A percentile compares a stretch with the other conserved stretches of the same genome.
Evolutionary conservation across 2,329 filamentous ascomycete genomes (phyloP).

Genomic region (Bertia moriformis): DNA sequence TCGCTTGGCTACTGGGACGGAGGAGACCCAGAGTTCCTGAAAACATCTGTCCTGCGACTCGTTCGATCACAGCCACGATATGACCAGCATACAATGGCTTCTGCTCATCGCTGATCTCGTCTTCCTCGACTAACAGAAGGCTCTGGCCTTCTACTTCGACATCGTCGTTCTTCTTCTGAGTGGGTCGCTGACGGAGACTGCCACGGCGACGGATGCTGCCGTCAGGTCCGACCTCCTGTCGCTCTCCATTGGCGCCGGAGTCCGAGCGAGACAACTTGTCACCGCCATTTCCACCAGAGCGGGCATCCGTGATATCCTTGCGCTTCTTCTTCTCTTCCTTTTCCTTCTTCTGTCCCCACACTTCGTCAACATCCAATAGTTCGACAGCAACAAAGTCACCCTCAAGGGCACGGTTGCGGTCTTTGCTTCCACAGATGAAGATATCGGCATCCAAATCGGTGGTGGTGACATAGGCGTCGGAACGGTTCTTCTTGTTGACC

Average conservation of each 20-base stretch:
- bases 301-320: slow-evolving; percentile 92
- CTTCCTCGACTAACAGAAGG: slow-evolving; percentile 87
- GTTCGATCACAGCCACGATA: slow-evolving; percentile 92
- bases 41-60: slow-evolving; percentile 96
- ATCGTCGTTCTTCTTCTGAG: slow-evolving; percentile 99
- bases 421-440: slow-evolving; percentile 98
- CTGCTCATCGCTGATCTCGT: slow-evolving; percentile 95
- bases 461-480: slow-evolving; percentile 92
- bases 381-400: slow-evolving; percentile 92
- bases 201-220: slow-evolving; percentile 83
- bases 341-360: slow-evolving; percentile 96
- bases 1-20: slow-evolving; percentile 91
- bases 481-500: slow-evolving; percentile 99
- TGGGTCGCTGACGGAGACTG: slow-evolving; percentile 88
- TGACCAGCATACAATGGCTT: slow-evolving; percentile 96
- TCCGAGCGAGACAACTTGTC: slow-evolving; percentile 28
- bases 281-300: slow-evolving; percentile 61
- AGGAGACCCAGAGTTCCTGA: slow-evolving; percentile 88
- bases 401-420: slow-evolving; percentile 90
- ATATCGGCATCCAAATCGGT: slow-evolving; percentile 93
- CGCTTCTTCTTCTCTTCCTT: slow-evolving; percentile 99
- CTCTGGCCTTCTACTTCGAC: slow-evolving; percentile 98
- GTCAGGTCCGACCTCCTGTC: slow-evolving; percentile 47
- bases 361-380: slow-evolving; percentile 91
- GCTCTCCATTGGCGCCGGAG: slow-evolving; percentile 36